Percentiles rank a stretch among this genome's conserved stretches.
phyloP scores from a whole-genome alignment of 2,329 filamentous ascomycete genomes.

The Beauveria asiatica region DNA sequence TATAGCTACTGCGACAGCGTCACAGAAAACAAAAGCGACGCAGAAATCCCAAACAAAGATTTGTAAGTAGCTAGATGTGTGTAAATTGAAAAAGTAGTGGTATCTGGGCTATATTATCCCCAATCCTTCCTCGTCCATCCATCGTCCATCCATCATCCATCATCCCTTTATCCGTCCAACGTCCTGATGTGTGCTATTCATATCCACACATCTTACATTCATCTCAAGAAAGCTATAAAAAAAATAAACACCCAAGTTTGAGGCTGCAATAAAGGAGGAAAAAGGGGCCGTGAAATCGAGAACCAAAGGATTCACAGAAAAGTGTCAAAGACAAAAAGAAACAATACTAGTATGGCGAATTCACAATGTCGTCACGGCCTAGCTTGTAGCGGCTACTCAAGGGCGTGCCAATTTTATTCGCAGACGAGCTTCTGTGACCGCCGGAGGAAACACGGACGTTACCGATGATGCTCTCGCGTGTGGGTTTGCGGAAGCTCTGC shows the following conservation, averaged over 20 bases:
- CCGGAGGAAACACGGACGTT: conserved; percentile 40
- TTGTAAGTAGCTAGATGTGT: background rate
- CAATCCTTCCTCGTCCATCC: background rate
- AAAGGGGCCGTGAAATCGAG: background rate
- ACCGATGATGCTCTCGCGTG: conserved; percentile 82
- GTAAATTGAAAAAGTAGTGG: conserved; percentile 6
- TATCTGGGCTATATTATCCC: conserved; percentile 9
- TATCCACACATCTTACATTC: background rate
- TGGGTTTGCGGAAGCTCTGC: conserved; percentile 75
- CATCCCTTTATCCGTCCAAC: background rate
- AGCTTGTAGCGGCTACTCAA: conserved; percentile 62
- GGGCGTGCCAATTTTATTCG: conserved; percentile 42
- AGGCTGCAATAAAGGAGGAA: background rate
- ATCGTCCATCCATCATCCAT: conserved; percentile 16
- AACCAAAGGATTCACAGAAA: background rate
- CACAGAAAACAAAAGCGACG: too few relatives aligned
- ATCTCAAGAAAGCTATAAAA: background rate
- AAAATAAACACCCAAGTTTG: background rate
- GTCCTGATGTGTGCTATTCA: background rate
- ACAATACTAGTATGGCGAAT: conserved; percentile 43
- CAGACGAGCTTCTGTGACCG: conserved; percentile 40
- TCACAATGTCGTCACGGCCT: conserved; percentile 74
- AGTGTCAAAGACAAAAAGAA: background rate
- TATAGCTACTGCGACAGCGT: background rate
- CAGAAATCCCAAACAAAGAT: background rate